A percentile compares a stretch with the other conserved stretches of the same genome.
These are phyloP conservation scores for Pythium insidiosum DNA, from an alignment of 352 stramenopile species.

Conservation along the genomic window DNA sequence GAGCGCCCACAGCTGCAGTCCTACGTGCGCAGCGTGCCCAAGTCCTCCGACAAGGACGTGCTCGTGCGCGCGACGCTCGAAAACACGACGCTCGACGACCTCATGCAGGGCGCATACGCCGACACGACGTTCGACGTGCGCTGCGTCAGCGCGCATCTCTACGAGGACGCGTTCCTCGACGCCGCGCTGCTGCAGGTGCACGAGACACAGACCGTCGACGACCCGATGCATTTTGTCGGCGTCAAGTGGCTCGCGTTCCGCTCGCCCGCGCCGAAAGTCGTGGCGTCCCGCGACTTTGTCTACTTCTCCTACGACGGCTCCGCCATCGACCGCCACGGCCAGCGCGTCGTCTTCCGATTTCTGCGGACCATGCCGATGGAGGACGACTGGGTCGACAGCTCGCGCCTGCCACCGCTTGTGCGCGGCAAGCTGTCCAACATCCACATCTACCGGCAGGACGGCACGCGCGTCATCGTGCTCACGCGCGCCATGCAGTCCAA, in stretches of 20 bases:
- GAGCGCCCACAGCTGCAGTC: constrained; percentile 22
- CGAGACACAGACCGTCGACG: constrained; percentile 19
- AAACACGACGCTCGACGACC: constrained; percentile 25
- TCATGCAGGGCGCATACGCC: constrained; percentile 22
- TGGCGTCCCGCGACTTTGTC: constrained; percentile 29
- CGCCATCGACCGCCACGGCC: constrained; percentile 20
- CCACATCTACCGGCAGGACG: constrained; percentile 27
- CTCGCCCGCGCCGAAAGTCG: constrained; percentile 23
- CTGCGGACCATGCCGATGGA: constrained; percentile 31
- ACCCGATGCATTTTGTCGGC: constrained; percentile 37
- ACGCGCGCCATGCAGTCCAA: constrained; percentile 26
- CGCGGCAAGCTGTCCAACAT: constrained; percentile 32
- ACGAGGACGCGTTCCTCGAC: constrained; percentile 37
- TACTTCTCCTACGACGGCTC: constrained; percentile 34
- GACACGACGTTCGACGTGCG: constrained; percentile 30
- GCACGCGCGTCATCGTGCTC: constrained; percentile 20
- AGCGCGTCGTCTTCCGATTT: constrained; percentile 25
- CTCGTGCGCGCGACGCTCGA: constrained; percentile 25
- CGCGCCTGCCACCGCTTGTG: constrained; percentile 20
- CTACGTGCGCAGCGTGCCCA: constrained; percentile 18
- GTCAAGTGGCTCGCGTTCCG: constrained; percentile 36
- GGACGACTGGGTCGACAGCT: constrained; percentile 16
- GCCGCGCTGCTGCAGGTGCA: constrained; percentile 31
- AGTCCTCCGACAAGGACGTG: constrained; percentile 23
- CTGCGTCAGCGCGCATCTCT: constrained; percentile 26